Conservation (phyloP, 1,139 yeast genomes). For the Schwanniomyces etchellsii region DNA sequence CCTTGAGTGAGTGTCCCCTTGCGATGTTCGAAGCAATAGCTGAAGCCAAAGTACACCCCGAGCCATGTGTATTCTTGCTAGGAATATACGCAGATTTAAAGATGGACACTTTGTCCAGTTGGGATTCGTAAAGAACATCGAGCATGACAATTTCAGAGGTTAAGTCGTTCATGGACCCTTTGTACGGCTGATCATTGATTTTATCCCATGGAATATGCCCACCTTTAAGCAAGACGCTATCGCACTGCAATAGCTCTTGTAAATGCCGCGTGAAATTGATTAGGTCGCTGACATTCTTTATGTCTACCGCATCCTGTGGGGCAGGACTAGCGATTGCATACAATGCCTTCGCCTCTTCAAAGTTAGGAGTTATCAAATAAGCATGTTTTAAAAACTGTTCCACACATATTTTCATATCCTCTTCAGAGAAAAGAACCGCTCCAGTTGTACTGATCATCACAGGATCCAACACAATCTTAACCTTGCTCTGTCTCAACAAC, state of each 20-base stretch:
- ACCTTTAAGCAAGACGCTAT: constrained; percentile 69
- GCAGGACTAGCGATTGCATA: constrained; percentile 15
- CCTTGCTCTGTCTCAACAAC: constrained; percentile 19
- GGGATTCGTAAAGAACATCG: constrained; percentile 59
- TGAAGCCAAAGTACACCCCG: constrained; percentile 86
- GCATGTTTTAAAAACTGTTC: constrained; percentile 48
- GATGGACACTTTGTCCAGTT: constrained; percentile 28
- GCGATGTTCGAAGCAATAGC: constrained; percentile 77
- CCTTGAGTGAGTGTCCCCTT: constrained; percentile 34
- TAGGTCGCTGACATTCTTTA: constrained; percentile 10
- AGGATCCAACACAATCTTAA: constrained; percentile 65
- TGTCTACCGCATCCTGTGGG: constrained; percentile 10
- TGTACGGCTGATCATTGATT: constrained; percentile 10
- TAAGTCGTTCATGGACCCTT: constrained; percentile 10
- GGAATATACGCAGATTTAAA: constrained; percentile 46
- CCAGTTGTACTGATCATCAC: constrained; percentile 84
- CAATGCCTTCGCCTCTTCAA: constrained; percentile 54
- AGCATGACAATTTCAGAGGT: constrained; percentile 24
- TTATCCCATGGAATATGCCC: constrained; percentile 64
- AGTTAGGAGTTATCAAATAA: constrained; percentile 72
- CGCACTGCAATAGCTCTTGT: constrained; percentile 35
- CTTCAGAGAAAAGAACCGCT: constrained; percentile 44
- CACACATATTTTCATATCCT: constrained; percentile 41
- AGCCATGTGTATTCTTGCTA: constrained; percentile 71
- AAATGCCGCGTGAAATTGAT: constrained; percentile 37